Evolutionary conservation across 2,329 filamentous ascomycete species (phyloP), one percentile per base, ranked within the genome.

Genomic region (Sporothrix luriei): DNA sequence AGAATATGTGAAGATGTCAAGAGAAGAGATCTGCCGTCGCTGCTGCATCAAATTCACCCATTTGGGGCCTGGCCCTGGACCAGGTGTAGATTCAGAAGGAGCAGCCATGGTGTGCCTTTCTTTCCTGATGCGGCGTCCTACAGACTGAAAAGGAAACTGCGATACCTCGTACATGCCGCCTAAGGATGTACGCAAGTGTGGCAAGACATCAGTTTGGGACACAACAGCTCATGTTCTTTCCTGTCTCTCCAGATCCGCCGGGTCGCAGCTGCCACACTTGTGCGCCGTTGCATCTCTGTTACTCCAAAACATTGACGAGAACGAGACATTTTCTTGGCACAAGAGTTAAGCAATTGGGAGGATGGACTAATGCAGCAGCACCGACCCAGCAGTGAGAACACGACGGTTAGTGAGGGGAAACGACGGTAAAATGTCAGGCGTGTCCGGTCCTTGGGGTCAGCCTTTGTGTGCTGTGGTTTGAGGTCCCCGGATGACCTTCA

Each of bases 61-160:
- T 29, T 19, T 4, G 29, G 19, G 55, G 9, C 40, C 21, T 29
- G 29, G 40, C n/a, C 33, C 33, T 7, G 33, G 29, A 13, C 16
- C 19, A 40, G 19, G 21, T 24, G 40, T 33, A 59, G 29, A 29
- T 59, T 59, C 29, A 40, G 61, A 65, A 51, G 61, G 61, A 33
- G 19, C 57, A 46, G 14, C 19, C 11, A 48, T 66, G 48, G 48
- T 51, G 48, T 66, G 62, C 14, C 46, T 52, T 59, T 38, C 24
- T 24, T 65, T 65, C 61, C 26, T 51, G 40, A 29, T 51, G 61
- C 51, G 61, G 61, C 43, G 46, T 51, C 46, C 61, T 21, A 19
- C 24, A 21, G 46, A 49, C 26, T 21, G 26, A 29, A 51, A 4
- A 51, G 61, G 61, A 38, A 65, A 48, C 46, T 65, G 46, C 61